phyloP scores from a whole-genome alignment of 306 rosid genomes.

The Quercus glauca region DNA sequence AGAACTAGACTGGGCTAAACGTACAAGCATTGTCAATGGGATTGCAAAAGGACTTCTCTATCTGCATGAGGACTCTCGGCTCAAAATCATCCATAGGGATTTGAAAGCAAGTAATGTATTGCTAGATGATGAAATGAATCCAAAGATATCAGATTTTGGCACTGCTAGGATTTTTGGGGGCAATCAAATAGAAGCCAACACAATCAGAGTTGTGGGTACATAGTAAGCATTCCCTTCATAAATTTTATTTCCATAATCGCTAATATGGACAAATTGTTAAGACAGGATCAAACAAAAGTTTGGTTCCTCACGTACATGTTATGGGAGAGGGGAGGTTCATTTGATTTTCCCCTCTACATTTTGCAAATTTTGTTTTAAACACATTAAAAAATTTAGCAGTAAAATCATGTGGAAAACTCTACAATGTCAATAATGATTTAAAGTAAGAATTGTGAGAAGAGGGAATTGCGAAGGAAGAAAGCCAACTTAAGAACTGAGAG shows the following conservation, averaged over 20 bases:
- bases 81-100: slow-evolving; percentile 13
- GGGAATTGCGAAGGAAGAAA: no score
- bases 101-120: slow-evolving; percentile 1
- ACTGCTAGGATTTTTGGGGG: slow-evolving; percentile 8
- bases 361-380: neutral
- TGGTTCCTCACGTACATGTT: no score
- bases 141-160: slow-evolving; percentile 14
- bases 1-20: neutral
- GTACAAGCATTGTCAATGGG: neutral
- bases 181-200: slow-evolving; percentile 11
- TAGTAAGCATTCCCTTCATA: neutral
- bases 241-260: no score
- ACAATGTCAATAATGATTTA: no score
- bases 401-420: no score
- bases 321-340: no score
- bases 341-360: neutral
- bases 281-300: no score
- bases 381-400: neutral
- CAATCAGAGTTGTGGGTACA: slow-evolving; percentile 5
- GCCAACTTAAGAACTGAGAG: no score
- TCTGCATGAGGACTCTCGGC: slow-evolving; percentile 12
- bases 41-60: slow-evolving; percentile 8
- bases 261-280: no score
- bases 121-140: slow-evolving; percentile 7
- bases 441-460: no score